Conservation (phyloP, 2,329 filamentous ascomycete genomes). For the Sporothrix mexicana region DNA sequence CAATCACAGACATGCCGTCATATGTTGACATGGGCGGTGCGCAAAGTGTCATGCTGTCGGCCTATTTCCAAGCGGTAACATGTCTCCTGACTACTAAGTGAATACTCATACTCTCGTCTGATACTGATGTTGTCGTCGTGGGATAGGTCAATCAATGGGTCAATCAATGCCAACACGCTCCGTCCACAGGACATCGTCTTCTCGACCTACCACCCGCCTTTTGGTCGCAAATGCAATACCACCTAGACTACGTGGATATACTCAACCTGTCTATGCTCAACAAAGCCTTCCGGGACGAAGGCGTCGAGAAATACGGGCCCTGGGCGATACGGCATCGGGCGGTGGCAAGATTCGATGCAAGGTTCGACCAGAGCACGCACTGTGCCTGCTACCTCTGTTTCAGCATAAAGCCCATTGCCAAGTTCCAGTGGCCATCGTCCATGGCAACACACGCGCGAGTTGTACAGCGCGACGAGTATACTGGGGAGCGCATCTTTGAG, state of each 20-base stretch:
- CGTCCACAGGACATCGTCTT: slow-evolving; percentile 34
- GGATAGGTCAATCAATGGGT: not conserved
- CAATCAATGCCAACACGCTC: not conserved
- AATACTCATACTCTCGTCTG: not conserved
- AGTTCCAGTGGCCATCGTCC: slow-evolving; percentile 31
- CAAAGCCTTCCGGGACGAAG: slow-evolving; percentile 30
- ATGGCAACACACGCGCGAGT: slow-evolving; percentile 32
- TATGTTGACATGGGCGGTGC: too few relatives aligned
- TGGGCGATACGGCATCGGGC: slow-evolving; percentile 32
- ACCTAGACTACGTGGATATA: slow-evolving; percentile 37
- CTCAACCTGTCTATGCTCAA: slow-evolving; percentile 33
- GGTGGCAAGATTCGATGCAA: slow-evolving; percentile 26
- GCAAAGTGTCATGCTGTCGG: too few relatives aligned
- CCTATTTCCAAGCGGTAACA: not conserved
- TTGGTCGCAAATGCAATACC: slow-evolving; percentile 36
- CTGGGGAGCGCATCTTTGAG: slow-evolving; percentile 34
- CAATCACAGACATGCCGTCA: too few relatives aligned
- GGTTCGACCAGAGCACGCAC: not conserved
- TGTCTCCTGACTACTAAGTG: not conserved
- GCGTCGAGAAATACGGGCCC: slow-evolving; percentile 35
- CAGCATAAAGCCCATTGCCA: slow-evolving; percentile 32
- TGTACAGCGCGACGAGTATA: slow-evolving; percentile 34
- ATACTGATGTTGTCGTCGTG: not conserved
- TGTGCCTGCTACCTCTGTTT: slow-evolving; percentile 39
- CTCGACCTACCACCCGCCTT: slow-evolving; percentile 35